Evolutionary conservation across 495 filamentous ascomycete genomes (phyloP), one percentile per base, ranked within the genome.

Genomic region (Daldinia decipiens): DNA sequence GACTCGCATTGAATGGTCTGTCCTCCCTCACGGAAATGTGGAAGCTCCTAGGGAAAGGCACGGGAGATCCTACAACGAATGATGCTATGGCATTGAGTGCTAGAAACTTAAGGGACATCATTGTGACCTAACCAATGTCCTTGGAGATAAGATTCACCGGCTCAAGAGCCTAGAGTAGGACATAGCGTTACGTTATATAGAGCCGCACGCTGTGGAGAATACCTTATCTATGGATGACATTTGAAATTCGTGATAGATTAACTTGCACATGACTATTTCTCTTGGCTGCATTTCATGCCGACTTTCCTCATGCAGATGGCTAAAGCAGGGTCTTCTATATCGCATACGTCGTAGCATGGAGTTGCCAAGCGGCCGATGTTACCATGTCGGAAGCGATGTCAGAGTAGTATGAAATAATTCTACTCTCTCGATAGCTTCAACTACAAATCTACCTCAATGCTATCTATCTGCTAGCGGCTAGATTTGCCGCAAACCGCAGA

Each of bases 1-100:
- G 78, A 50, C 75, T 77, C 31, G 78, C 63, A 47, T 85, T 83
- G 75, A 79, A 79, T 15, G 82, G 77, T 9, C 79, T 81, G 61
- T 63, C 63, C 11, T 67, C 63, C 27, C 68, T 54, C 8, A 62
- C 32, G 7, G 45, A 39, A 7, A 74, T 53, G 5, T 43, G 62
- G 59, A 55, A 61, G 4, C 11, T 11, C 5, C 36, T 54, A 8
- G 64, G 54, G 13, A 40, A 12, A 8, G 59, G 64, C 29, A 72
- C 36, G n/a, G 70, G 60, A 9, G 54, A 60, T 21, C 55, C 70
- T 17, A 56, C 12, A 26, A 43, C 65, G 7, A 65, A 4, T 4
- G 65, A 55, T 51, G 40, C 39, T 56, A 34, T 9, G 5, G 9
- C 21, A 31, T 50, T 47, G 34, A 68, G 26, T 38, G 56, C 61